Conservation (phyloP, 2,329 filamentous ascomycete species). For the Neonectria coccinea region DNA sequence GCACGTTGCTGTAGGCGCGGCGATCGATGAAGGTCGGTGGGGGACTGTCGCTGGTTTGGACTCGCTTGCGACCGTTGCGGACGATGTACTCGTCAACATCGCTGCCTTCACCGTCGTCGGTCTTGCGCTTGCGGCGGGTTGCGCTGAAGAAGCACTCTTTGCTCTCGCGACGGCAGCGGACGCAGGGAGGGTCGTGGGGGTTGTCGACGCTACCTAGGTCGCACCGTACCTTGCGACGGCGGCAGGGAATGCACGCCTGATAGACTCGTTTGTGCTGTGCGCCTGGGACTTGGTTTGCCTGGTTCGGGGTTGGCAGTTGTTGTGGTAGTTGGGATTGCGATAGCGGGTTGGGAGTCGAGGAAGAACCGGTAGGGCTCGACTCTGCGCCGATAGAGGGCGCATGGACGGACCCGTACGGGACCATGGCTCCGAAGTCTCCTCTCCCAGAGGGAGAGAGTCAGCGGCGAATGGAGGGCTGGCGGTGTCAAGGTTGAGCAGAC, state of each 20-base stretch:
- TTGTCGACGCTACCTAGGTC: conserved; percentile 85
- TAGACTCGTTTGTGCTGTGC: conserved; percentile 71
- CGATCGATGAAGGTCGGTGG: conserved; percentile 56
- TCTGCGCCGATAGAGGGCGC: conserved; percentile 39
- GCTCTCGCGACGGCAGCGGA: conserved; percentile 91
- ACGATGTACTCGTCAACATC: conserved; percentile 75
- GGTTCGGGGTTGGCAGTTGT: conserved; percentile 32
- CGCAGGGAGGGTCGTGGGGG: conserved; percentile 92
- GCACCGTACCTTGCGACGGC: conserved; percentile 71
- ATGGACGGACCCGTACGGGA: conserved; percentile 42
- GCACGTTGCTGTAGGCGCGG: conserved; percentile 63
- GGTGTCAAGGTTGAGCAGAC: conserved; percentile 20
- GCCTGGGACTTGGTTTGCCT: conserved; percentile 27
- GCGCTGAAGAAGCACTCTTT: conserved; percentile 98
- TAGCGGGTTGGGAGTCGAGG: conserved; percentile 34
- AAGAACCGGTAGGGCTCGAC: conserved; percentile 42
- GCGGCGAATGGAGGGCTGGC: conserved; percentile 19
- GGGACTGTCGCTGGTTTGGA: conserved; percentile 61
- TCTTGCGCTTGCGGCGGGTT: conserved; percentile 91
- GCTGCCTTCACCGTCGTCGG: conserved; percentile 66
- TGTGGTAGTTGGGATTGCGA: conserved; percentile 37
- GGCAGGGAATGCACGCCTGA: conserved; percentile 72
- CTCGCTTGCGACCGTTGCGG: conserved; percentile 79
- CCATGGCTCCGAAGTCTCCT: conserved; percentile 33
- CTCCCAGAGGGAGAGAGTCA: conserved; percentile 13